Evolutionary conservation across 345 rosid genomes (phyloP), one percentile per base, ranked within the genome.

Genomic region (Stellera chamaejasme): DNA sequence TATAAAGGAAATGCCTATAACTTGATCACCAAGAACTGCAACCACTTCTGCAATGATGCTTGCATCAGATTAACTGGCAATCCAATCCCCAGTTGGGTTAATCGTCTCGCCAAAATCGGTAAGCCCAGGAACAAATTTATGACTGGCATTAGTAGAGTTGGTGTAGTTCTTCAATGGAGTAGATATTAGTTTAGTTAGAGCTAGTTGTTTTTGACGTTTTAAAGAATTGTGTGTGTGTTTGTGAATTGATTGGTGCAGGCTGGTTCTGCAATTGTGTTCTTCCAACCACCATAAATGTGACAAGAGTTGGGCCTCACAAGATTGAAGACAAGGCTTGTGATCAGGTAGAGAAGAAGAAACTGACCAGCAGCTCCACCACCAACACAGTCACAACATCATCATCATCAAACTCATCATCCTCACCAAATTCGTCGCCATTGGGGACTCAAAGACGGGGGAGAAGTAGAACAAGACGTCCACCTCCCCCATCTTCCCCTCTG

Each of bases 91-190:
- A 85, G 75, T 46, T 90, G 97, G 99, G 90, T 94, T 64, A 94
- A 94, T 64, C 95, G 97, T 0, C 95, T 94, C 16, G 97, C 99
- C 2, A 71, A 92, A 83, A 90, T 93, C 13, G 99, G 99, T 89
- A 75, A 70, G 75, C 1, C 6, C 39, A 10, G 13, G 48, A 45
- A 16, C 26, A 6, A 11, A 10, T 50, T 41, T 45, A 46, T 23
- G 43, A 54, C 45, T 46, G 4, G 47, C 55, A 55, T 54, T 39
- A 46, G 13, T 13, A 23, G 55, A 23, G 55, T 55, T 49, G 7
- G 9, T 5, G 9, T 32, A 32, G 9, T 32, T 32, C 1, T 5
- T 32, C 9, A 32, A 32, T 32, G 23, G 23, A 19, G 23, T 19
- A 19, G 23, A 19, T 19, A 19, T 19, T 3, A n/a, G 23, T 13